Evolutionary conservation across 2,329 filamentous ascomycete genomes (phyloP), one percentile per base, ranked within the genome.

Genomic region (Lasiodiplodia hormozganensis): DNA sequence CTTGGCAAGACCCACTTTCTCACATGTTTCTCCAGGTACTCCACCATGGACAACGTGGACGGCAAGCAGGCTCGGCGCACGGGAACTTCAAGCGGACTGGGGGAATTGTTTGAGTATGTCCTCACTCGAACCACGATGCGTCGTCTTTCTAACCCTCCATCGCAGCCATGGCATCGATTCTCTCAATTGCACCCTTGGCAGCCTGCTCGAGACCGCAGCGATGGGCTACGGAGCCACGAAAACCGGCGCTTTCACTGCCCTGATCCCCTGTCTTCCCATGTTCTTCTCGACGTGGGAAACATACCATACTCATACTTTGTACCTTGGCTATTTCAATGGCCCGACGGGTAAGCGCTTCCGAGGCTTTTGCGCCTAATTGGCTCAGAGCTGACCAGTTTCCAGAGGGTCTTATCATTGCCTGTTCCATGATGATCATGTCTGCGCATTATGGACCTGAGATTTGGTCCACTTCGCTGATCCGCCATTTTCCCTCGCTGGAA

Each of bases 281-380:
- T 99, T 97, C 85, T 97, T 99, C 83, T 97, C 95, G 3, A 99
- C 96, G 2, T 99, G 96, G 96, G 96, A 99, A 82, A 99, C 96
- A 0, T 99, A 97, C 80, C 96, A 99, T 82, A 97, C 96, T 5
- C 96, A 99, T 80, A 98, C 96, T 0, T 85, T 99, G 6, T 99
- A 97, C 80, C 89, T 99, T 14, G 96, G 96, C 67, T 93, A 95
- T 78, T 92, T 99, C 87, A 99, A 99, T 79, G 96, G 96, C 0
- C 96, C 96, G 2, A 99, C 96, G 40, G 82, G 82, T 83, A 73
- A 62, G 73, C 7, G 28, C 31, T 38, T 12, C 31, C 3, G 28
- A 34, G 28, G 28, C 43, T 52, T 31, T 31, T 2, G 47, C 47
- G 21, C 47, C 43, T n/a, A 10, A 10, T 25, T 11, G 3, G 23